A percentile compares a stretch with the other conserved stretches of the same genome.
Evolutionary conservation across 441 rosid species (phyloP).

Genomic region (Hura crepitans): DNA sequence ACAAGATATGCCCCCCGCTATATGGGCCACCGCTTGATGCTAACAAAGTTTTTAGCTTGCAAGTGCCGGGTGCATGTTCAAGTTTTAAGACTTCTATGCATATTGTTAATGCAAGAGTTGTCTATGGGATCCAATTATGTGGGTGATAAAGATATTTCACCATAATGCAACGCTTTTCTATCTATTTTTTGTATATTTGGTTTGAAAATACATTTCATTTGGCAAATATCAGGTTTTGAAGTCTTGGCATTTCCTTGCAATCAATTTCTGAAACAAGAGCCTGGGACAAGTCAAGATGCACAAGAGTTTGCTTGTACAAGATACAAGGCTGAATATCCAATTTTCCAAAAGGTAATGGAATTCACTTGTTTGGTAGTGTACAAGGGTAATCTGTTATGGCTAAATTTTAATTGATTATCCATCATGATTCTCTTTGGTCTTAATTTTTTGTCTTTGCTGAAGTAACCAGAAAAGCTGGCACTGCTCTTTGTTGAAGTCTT

Average conservation of each 20-base stretch:
- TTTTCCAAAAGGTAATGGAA: conserved; percentile 63
- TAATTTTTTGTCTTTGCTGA: not conserved
- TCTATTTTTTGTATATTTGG: not conserved
- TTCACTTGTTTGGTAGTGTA: not conserved
- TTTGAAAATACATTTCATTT: not conserved
- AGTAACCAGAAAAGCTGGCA: not conserved
- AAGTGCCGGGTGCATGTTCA: not conserved
- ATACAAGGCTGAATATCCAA: conserved; percentile 91
- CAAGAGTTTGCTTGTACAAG: conserved; percentile 60
- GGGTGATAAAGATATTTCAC: not conserved
- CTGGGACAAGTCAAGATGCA: conserved; percentile 66
- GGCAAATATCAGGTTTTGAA: conserved; percentile 60
- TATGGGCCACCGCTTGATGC: not conserved
- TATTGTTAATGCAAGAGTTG: not conserved
- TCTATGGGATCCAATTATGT: not conserved
- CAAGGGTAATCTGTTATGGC: not conserved
- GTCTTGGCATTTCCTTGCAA: conserved; percentile 94
- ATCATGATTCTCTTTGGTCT: not conserved
- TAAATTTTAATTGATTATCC: not conserved
- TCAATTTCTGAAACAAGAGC: conserved; percentile 84
- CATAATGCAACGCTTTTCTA: not conserved
- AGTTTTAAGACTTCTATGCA: not conserved
- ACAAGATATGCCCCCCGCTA: not conserved
- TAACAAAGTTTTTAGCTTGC: not conserved
- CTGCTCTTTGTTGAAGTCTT: not conserved